Evolutionary conservation across 2,329 filamentous ascomycete genomes (phyloP).

Genomic region (Harringtonia lauricola): DNA sequence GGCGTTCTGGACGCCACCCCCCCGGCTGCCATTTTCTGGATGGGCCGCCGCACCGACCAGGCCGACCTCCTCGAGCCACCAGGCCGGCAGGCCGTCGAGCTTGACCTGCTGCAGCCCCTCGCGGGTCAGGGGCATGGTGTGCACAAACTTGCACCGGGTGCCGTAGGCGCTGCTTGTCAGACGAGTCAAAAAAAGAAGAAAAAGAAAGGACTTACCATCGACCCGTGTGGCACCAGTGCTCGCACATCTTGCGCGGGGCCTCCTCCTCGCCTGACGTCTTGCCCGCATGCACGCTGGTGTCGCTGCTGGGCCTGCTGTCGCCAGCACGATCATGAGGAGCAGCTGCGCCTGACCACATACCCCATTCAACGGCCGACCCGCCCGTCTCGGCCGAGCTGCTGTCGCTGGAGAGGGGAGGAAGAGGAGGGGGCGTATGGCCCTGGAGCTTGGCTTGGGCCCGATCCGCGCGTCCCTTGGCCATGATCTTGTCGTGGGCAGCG

Average conservation of each 20-base stretch:
- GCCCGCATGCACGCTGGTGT: background rate
- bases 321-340: background rate
- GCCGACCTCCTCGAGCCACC: constrained; percentile 21
- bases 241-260: constrained; percentile 21
- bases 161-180: constrained; percentile 26
- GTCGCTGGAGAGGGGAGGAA: no score
- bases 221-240: constrained; percentile 37
- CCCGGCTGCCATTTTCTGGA: no score
- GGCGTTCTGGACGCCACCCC: no score
- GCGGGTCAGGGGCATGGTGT: constrained; percentile 33
- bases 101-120: constrained; percentile 30
- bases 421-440: no score
- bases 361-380: no score
- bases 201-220: constrained; percentile 17
- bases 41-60: background rate
- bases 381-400: no score
- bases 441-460: background rate
- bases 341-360: no score
- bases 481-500: no score
- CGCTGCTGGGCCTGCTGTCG: background rate
- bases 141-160: constrained; percentile 28
- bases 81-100: constrained; percentile 28
- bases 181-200: background rate
- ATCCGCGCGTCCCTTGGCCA: no score
- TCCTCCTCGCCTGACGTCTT: background rate